Conservation (phyloP, 202 grass and related monocot genomes). For the Thinopyrum obtusiflorum region DNA sequence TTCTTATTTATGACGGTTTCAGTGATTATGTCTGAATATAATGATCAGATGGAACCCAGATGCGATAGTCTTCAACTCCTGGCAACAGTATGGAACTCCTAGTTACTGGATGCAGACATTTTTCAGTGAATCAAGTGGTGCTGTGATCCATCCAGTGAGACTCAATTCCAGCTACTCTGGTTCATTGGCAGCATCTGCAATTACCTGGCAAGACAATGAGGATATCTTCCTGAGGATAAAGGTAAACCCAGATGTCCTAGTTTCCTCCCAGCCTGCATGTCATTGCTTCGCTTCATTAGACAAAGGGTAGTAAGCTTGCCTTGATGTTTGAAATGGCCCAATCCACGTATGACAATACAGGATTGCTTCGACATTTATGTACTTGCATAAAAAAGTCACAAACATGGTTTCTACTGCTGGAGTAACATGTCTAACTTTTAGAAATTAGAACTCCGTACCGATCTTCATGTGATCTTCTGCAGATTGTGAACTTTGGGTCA, state of each 20-base stretch:
- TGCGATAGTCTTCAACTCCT: slow-evolving; percentile 80
- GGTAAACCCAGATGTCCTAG: slow-evolving; percentile 22
- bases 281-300: not conserved
- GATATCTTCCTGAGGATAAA: slow-evolving; percentile 69
- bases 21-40: slow-evolving; percentile 7
- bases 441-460: not conserved
- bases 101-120: slow-evolving; percentile 83
- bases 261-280: not conserved
- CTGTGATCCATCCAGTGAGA: slow-evolving; percentile 48
- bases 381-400: not conserved
- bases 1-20: not conserved
- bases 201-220: slow-evolving; percentile 55
- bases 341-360: not conserved
- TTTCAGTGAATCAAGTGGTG: slow-evolving; percentile 70
- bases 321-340: not conserved
- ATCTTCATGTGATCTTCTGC: slow-evolving; percentile 18
- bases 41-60: slow-evolving; percentile 75
- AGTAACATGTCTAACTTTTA: not conserved
- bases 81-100: slow-evolving; percentile 84
- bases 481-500: slow-evolving; percentile 80
- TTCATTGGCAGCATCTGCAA: slow-evolving; percentile 57
- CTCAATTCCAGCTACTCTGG: slow-evolving; percentile 47
- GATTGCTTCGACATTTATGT: not conserved
- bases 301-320: not conserved
- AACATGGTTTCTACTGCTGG: not conserved